Conservation (phyloP, 2,329 filamentous ascomycete species). For the Chaetomium olivaceum region DNA sequence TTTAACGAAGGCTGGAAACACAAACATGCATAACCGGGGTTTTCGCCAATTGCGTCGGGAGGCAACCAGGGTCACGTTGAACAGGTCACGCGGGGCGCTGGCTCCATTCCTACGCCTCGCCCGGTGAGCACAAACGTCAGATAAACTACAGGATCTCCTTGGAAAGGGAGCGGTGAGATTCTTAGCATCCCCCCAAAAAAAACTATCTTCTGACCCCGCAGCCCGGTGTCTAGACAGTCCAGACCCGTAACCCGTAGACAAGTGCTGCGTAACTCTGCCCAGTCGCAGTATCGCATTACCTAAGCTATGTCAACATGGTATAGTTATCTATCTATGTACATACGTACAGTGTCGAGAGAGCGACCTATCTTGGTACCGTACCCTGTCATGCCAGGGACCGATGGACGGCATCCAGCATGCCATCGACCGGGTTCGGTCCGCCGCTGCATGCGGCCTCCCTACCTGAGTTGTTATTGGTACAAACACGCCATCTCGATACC, state of each 20-base stretch:
- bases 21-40: neutral
- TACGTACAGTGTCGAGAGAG: no score
- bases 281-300: neutral
- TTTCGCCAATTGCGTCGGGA: neutral
- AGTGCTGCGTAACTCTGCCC: neutral
- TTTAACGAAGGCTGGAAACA: neutral
- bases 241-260: neutral
- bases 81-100: slow-evolving; percentile 18
- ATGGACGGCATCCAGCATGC: neutral
- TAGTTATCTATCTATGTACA: no score
- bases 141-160: neutral
- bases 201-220: neutral
- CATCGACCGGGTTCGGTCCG: neutral
- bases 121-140: slow-evolving; percentile 6
- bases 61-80: slow-evolving; percentile 16
- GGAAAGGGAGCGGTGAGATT: neutral
- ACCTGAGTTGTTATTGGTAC: neutral
- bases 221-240: neutral
- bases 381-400: neutral
- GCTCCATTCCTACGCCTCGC: slow-evolving; percentile 14
- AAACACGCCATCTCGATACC: neutral
- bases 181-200: neutral
- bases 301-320: no score
- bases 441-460: neutral
- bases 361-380: neutral